Evolutionary conservation across 1,139 yeast species (phyloP), one percentile per base, ranked within the genome.

Genomic region (Geotrichum carabidarum): DNA sequence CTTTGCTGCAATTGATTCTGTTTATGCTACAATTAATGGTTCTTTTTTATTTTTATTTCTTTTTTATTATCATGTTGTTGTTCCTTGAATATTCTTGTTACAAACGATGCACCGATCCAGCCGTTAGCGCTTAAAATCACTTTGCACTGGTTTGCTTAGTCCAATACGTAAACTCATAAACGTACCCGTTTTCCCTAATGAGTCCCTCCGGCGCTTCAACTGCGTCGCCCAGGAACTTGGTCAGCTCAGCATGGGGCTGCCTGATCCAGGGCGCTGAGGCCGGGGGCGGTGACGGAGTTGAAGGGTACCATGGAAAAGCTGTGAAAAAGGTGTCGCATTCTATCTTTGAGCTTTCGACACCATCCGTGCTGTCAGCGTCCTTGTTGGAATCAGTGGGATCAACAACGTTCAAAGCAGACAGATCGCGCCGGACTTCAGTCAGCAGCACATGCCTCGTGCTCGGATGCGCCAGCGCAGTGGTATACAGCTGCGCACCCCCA

Each of bases 401-500:
- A n/a, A n/a, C n/a, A n/a, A n/a, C n/a, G n/a, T 30, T 15, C 7
- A 66, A 62, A 15, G 65, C 60, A 46, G 71, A 68, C 1, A 58
- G 58, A 56, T 62, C 56, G 62, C 68, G 31, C 35, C 30, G 42
- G 4, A 91, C 78, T 65, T 88, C 90, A 0, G 99, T 93, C n/a
- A 93, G 69, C 35, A 90, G 74, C 50, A 93, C 71, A 43, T 81
- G 77, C 50, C 79, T 78, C 0, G 85, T 80, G 4, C 73, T 55
- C 0, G 71, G 71, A 51, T 74, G 76, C 0, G 72, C 62, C 34
- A 83, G 68, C 31, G 82, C 76, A 44, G 80, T 75, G 53, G 80
- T 78, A 71, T 93, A 93, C 7, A 93, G 75, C 68, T 91, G 93
- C 1, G 94, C 93, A 0, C 99, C 99, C 2, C 99, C 99, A 60